Evolutionary conservation across 2,329 filamentous ascomycete species (phyloP).

Genomic region (Phoma sp.): DNA sequence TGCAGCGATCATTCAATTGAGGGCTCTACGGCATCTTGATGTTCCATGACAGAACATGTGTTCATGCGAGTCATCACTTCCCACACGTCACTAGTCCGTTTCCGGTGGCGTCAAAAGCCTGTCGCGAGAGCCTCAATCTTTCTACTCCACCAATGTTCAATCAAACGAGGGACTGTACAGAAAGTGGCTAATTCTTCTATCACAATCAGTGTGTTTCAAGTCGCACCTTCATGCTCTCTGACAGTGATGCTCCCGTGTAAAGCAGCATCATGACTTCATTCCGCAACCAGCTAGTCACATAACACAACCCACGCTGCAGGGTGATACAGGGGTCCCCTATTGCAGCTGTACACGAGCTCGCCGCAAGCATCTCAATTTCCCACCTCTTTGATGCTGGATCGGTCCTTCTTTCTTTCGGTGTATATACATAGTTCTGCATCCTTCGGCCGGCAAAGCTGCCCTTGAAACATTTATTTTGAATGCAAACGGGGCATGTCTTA

Average conservation of each 20-base stretch:
- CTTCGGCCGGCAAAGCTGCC: slow-evolving; percentile 1
- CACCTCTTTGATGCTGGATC: background rate
- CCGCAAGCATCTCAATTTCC: slow-evolving; percentile 9
- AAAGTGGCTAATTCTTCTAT: background rate
- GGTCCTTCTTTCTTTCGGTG: slow-evolving; percentile 9
- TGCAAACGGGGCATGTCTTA: slow-evolving; percentile 10
- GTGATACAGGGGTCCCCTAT: background rate
- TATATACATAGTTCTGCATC: slow-evolving; percentile 10
- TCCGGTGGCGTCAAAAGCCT: background rate
- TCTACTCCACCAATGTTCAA: background rate
- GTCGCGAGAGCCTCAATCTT: background rate
- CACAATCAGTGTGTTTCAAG: background rate
- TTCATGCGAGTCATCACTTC: slow-evolving; percentile 11
- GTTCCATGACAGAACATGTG: background rate
- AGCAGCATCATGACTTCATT: slow-evolving; percentile 1
- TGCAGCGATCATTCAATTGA: background rate
- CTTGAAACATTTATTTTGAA: slow-evolving; percentile 9
- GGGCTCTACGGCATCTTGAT: background rate
- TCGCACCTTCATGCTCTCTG: background rate
- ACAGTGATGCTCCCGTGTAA: background rate
- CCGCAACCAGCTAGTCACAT: slow-evolving; percentile 1
- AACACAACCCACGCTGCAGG: background rate
- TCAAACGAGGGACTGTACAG: background rate
- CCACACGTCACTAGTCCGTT: slow-evolving; percentile 1
- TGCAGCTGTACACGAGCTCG: background rate